Evolutionary conservation across 768 basidiomycete species (phyloP).

Genomic region (Lentinula boryana): DNA sequence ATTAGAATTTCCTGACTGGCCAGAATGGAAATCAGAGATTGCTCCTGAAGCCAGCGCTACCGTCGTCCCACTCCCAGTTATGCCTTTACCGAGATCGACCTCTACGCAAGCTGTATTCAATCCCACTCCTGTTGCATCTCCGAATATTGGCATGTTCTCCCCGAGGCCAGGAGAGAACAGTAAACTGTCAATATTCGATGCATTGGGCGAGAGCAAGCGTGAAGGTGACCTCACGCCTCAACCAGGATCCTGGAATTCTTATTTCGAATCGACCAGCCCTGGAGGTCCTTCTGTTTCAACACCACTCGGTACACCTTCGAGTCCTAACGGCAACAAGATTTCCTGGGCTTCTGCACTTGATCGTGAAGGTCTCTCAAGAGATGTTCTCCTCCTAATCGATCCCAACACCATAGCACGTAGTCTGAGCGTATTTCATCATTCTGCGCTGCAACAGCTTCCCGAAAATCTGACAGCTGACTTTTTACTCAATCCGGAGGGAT

Average conservation of each 20-base stretch:
- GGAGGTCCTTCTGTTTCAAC: slow-evolving; percentile 13
- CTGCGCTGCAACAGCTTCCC: slow-evolving; percentile 44
- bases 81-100: slow-evolving; percentile 35
- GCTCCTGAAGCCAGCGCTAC: slow-evolving; percentile 36
- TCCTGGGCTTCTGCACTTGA: slow-evolving; percentile 47
- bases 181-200: slow-evolving; percentile 37
- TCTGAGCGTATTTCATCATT: slow-evolving; percentile 56
- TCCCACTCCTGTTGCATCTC: slow-evolving; percentile 36
- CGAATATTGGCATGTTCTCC: slow-evolving; percentile 39
- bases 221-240: slow-evolving; percentile 5
- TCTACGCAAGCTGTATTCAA: slow-evolving; percentile 52
- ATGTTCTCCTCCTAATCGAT: slow-evolving; percentile 60
- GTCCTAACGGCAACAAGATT: slow-evolving; percentile 18
- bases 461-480: slow-evolving; percentile 45
- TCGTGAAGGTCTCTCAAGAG: slow-evolving; percentile 62
- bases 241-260: too few species aligned
- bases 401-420: slow-evolving; percentile 56
- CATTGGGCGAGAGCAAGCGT: slow-evolving; percentile 23
- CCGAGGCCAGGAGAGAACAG: slow-evolving; percentile 42
- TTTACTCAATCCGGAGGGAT: slow-evolving; percentile 27
- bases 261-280: background rate
- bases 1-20: slow-evolving; percentile 49
- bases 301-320: slow-evolving; percentile 18
- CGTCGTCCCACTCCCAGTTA: slow-evolving; percentile 20
- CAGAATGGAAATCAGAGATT: slow-evolving; percentile 46